Conservation (phyloP, 2,329 filamentous ascomycete species). For the Mycosphaerella sp. region DNA sequence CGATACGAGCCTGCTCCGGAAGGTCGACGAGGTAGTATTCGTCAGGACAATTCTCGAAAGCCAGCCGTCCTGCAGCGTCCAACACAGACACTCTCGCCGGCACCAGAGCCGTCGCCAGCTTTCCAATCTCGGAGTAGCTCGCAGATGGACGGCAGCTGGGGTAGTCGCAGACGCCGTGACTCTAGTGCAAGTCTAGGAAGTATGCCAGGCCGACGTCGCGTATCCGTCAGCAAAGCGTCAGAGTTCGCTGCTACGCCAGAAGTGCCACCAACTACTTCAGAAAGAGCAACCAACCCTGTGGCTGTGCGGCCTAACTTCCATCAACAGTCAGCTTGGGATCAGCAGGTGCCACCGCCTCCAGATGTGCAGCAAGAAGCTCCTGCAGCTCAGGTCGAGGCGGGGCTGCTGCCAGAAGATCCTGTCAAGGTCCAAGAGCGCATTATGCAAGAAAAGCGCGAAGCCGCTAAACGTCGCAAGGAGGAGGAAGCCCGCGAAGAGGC, state of each 20-base stretch:
- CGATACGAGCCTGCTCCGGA: slow-evolving; percentile 85
- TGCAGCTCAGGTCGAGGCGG: slow-evolving; percentile 10
- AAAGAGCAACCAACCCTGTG: slow-evolving; percentile 17
- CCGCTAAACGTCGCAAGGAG: slow-evolving; percentile 27
- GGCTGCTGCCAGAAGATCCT: slow-evolving; percentile 48
- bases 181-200: slow-evolving; percentile 90
- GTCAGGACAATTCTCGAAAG: slow-evolving; percentile 63
- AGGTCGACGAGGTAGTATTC: slow-evolving; percentile 59
- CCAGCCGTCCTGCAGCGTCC: slow-evolving; percentile 74
- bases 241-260: slow-evolving; percentile 27
- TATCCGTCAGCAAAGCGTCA: slow-evolving; percentile 47
- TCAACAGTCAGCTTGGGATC: slow-evolving; percentile 30
- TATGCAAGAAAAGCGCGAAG: slow-evolving; percentile 38
- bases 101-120: slow-evolving; percentile 71
- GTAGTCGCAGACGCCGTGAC: slow-evolving; percentile 66
- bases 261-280: slow-evolving; percentile 12
- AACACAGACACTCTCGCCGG: slow-evolving; percentile 54
- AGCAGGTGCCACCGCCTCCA: slow-evolving; percentile 30
- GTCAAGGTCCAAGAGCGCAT: slow-evolving; percentile 57
- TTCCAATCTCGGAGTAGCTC: slow-evolving; percentile 71
- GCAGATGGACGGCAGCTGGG: slow-evolving; percentile 60
- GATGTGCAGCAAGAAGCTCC: slow-evolving; percentile 3
- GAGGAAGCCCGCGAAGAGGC: slow-evolving; percentile 27
- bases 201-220: slow-evolving; percentile 59
- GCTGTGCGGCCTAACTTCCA: slow-evolving; percentile 22